Conservation (phyloP, 78 protist species). For the Dictyostelium discoideum region dicty_2.7 NC_007091.3:239001-239500, state of each 20-base stretch:
- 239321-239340: neutral
- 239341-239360: neutral
- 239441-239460: neutral
- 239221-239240: neutral
- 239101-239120: neutral
- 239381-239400: neutral
- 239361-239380: neutral
- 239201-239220: neutral
- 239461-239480: neutral
- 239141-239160: neutral
- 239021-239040: too few species aligned
- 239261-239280: neutral
- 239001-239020: too few species aligned
- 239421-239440: neutral
- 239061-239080: neutral
- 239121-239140: neutral
- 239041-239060: too few species aligned
- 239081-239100: neutral
- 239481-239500: neutral
- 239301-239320: neutral
- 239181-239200: neutral
- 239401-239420: neutral
- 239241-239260: too few species aligned
- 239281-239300: neutral
- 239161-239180: neutral